Base-by-base conservation (phyloP, 768 basidiomycete species). In the Boletus sensibilis region DNA sequence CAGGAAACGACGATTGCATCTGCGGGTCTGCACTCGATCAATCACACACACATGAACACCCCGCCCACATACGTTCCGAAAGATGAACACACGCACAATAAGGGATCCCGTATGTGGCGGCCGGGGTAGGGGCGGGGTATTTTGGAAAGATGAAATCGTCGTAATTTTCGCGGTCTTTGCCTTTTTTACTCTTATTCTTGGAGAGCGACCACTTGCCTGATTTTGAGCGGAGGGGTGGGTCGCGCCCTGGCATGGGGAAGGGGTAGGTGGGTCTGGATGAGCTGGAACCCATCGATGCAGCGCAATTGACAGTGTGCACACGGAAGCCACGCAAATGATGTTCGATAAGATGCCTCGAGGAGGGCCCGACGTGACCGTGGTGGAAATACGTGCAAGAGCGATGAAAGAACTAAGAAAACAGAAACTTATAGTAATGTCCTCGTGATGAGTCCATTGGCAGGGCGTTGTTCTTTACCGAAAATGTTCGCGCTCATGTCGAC, bases 11-110 rank as follows among this genome's bases (percentile, higher is more conserved):
- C 0, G 69, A 25, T 53, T 52, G 63, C 42, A 56, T 52, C 48
- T 70, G 68, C 11, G 58, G 65, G 55, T 72, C 70, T 71, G 50
- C 18, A 20, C 25, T 14, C 27, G 23, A 52, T 71, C 50, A 71
- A 52, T n/a, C n/a, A n/a, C n/a, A n/a, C n/a, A n/a, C n/a, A n/a
- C 51, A 41, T 21, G n/a, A 34, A 27, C 25, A n/a, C 25, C 34
- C 8, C 27, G 5, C 25, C 7, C 37, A 13, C 7, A 50, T 39
- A 29, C 39, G 45, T 10, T 47, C n/a, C 18, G 18, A 49, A 35
- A 29, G 27, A 29, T 33, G 29, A 18, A 23, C 18, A 38, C 25
- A 65, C 65, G 58, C 29, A 71, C 70, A 66, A 40, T 67, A 67
- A 20, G 70, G 57, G n/a, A 62, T 27, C 1, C 63, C 60, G 33